Evolutionary conservation across 495 filamentous ascomycete genomes (phyloP).

Genomic region (Zalerion maritima): DNA sequence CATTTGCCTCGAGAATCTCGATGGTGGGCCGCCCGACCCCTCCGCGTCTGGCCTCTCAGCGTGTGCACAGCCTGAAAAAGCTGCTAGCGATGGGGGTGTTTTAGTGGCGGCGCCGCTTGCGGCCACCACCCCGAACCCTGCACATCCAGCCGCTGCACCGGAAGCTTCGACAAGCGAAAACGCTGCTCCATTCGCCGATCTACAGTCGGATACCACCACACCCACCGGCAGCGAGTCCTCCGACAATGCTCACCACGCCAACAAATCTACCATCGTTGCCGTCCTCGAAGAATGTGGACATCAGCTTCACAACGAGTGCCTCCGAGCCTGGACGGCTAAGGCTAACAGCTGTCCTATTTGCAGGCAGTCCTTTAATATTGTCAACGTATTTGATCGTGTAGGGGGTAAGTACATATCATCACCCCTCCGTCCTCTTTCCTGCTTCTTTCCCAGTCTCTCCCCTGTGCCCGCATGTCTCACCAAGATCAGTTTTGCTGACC

Average conservation of each 20-base stretch:
- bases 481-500: constrained; percentile 14
- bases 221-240: too few relatives aligned
- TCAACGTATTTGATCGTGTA: constrained; percentile 62
- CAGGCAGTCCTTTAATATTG: constrained; percentile 75
- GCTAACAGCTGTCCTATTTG: constrained; percentile 98
- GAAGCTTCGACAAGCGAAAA: too few relatives aligned
- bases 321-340: constrained; percentile 85
- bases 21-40: constrained; percentile 33
- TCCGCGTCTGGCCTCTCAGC: too few relatives aligned
- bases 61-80: too few relatives aligned
- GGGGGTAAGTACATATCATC: constrained; percentile 46
- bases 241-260: too few relatives aligned
- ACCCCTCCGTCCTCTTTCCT: background rate
- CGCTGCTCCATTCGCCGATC: too few relatives aligned
- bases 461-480: background rate
- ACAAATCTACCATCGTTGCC: too few relatives aligned
- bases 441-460: constrained; percentile 1
- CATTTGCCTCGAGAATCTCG: constrained; percentile 87
- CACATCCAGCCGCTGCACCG: too few relatives aligned
- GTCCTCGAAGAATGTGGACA: constrained; percentile 61
- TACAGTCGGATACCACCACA: too few relatives aligned
- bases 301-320: constrained; percentile 76
- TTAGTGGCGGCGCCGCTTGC: too few relatives aligned
- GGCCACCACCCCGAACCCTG: too few relatives aligned
- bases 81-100: too few relatives aligned